These are phyloP conservation scores for Leccinum disarticulatum DNA, from an alignment of 768 basidiomycete species.

Conservation along the genomic window DNA sequence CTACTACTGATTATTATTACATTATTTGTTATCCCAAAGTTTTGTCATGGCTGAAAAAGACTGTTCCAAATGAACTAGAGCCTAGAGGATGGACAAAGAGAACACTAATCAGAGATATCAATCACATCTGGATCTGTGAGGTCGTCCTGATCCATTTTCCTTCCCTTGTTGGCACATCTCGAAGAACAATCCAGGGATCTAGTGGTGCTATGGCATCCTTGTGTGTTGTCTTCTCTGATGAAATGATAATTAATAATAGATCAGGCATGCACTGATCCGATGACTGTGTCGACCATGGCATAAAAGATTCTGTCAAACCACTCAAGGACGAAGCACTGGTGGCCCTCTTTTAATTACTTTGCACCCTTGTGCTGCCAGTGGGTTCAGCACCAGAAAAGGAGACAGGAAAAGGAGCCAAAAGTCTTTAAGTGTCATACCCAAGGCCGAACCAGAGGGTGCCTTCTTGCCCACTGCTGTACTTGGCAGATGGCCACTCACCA, in stretches of 20 bases:
- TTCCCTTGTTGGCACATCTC: slow-evolving; percentile 8
- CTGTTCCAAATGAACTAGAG: neutral
- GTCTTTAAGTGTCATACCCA: slow-evolving; percentile 17
- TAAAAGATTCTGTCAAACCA: slow-evolving; percentile 9
- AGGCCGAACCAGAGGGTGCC: slow-evolving; percentile 2
- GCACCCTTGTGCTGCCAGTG: slow-evolving; percentile 8
- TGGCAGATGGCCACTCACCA: neutral
- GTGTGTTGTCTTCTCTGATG: slow-evolving; percentile 22
- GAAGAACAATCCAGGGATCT: slow-evolving; percentile 4
- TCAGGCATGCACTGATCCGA: slow-evolving; percentile 15
- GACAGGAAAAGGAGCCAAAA: slow-evolving; percentile 4
- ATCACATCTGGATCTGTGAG: slow-evolving; percentile 49
- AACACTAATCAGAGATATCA: slow-evolving; percentile 44
- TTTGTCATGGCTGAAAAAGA: neutral
- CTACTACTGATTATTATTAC: neutral
- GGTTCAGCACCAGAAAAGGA: slow-evolving; percentile 16
- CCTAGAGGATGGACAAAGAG: neutral
- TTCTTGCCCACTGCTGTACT: slow-evolving; percentile 7
- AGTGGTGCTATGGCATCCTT: neutral
- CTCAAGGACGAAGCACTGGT: slow-evolving; percentile 15
- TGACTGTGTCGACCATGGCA: slow-evolving; percentile 20
- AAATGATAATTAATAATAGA: slow-evolving; percentile 23
- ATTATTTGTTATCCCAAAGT: neutral
- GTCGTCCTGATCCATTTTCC: slow-evolving; percentile 34
- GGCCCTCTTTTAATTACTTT: slow-evolving; percentile 7